Evolutionary conservation across 2,329 filamentous ascomycete species (phyloP), one percentile per base, ranked within the genome.

Genomic region (Eurotiales sp.): DNA sequence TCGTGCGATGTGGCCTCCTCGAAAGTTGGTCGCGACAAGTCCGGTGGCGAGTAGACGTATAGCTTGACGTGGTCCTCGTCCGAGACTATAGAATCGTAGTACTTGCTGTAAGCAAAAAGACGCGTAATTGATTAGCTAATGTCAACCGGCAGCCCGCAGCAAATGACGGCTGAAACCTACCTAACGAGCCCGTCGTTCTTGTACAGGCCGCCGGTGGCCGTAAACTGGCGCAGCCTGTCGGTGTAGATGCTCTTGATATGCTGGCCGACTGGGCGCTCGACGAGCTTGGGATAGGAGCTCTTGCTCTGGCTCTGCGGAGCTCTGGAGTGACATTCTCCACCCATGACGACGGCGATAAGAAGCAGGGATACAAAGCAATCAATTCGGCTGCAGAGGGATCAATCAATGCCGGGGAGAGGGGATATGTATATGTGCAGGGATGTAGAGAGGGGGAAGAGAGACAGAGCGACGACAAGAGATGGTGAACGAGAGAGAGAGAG

Each of bases 171-270:
- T n/a, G n/a, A n/a, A 37, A 68, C 83, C 57, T 74, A 88, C 82
- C 86, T 82, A 53, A 85, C 75, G 42, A 95, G 77, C 63, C 90
- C 90, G 59, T 88, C 79, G 52, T 80, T 79, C 56, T 85, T 78
- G 73, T 90, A 95, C 71, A 95, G 88, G 45, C 90, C 90, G 43
- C 75, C 76, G 54, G n/a, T n/a, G n/a, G 81, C 81, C 54, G 88
- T 90, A 72, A 96, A 96, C 63, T 88, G 85, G 55, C 80, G 77
- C 64, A 97, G 85, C 49, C 92, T 85, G 61, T 90, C 85, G 64
- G 84, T 86, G 74, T 96, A 95, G 70, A 96, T 90, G 66, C 82
- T 83, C 60, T 85, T 79, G 69, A 96, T 96, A 67, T 87, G 83
- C 72, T 93, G 87, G 57, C 89, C 90, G 54, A 82, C 79, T 17